A percentile compares a stretch with the other conserved stretches of the same genome.
Conservation (phyloP, 345 rosid genomes). For the Salix arbutifolia region DNA sequence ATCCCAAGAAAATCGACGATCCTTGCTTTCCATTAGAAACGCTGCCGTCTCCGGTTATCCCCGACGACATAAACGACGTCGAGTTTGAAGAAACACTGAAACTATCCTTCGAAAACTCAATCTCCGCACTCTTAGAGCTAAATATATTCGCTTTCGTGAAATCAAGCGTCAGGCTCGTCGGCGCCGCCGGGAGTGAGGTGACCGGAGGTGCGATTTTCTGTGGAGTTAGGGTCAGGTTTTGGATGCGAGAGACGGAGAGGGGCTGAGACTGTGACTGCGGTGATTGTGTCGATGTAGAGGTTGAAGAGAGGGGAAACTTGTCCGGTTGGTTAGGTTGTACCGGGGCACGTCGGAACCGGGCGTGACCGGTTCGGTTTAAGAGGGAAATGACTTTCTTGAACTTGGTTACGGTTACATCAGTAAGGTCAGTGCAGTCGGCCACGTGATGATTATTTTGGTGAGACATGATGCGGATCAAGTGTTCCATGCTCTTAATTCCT, state of each 20-base stretch:
- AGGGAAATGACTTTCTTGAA: slow-evolving; percentile 74
- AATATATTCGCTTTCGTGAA: slow-evolving; percentile 61
- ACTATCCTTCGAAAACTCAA: slow-evolving; percentile 65
- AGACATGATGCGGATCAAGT: slow-evolving; percentile 64
- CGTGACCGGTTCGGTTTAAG: slow-evolving; percentile 79
- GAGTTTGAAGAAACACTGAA: slow-evolving; percentile 81
- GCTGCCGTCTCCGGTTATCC: slow-evolving; percentile 90
- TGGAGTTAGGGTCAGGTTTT: background rate
- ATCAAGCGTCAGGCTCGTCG: slow-evolving; percentile 59
- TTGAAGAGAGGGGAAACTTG: slow-evolving; percentile 5
- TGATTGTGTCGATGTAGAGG: slow-evolving; percentile 28
- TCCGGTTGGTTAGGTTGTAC: slow-evolving; percentile 7
- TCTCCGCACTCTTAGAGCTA: slow-evolving; percentile 41
- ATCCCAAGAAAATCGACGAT: slow-evolving; percentile 51
- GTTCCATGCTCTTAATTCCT: slow-evolving; percentile 80
- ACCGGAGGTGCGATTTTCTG: slow-evolving; percentile 1
- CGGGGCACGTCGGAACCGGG: slow-evolving; percentile 86
- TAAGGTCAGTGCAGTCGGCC: slow-evolving; percentile 55
- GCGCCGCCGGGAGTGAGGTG: background rate
- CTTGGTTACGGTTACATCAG: slow-evolving; percentile 71
- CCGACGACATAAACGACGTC: slow-evolving; percentile 68
- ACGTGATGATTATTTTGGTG: slow-evolving; percentile 17
- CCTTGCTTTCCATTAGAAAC: slow-evolving; percentile 84
- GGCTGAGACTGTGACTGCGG: slow-evolving; percentile 18
- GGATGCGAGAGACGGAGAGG: slow-evolving; percentile 6